Conservation (phyloP, 2,329 filamentous ascomycete genomes). For the Penicillium sp. region DNA sequence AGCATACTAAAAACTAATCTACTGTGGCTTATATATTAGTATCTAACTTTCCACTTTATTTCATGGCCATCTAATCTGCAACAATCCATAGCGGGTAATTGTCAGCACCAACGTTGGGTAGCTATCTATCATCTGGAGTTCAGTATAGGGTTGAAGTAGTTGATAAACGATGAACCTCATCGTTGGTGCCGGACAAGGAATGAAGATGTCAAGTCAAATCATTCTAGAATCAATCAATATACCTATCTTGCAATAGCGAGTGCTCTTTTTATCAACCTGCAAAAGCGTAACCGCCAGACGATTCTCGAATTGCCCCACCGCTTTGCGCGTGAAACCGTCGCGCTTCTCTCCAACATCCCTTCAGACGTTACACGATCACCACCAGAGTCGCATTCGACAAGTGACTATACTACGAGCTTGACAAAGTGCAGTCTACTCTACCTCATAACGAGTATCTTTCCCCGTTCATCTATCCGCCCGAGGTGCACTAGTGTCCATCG, state of each 20-base stretch:
- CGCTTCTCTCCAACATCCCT: slow-evolving; percentile 11
- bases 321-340: slow-evolving; percentile 24
- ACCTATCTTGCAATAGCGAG: background rate
- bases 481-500: slow-evolving; percentile 22
- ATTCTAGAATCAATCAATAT: background rate
- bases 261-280: background rate
- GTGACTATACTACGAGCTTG: background rate
- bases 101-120: background rate
- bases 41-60: background rate
- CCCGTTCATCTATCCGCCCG: background rate
- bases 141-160: background rate
- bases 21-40: background rate
- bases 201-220: background rate
- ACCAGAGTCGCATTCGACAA: slow-evolving; percentile 10
- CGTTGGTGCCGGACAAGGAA: background rate
- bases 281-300: background rate
- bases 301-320: slow-evolving; percentile 29
- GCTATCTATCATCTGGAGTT: background rate
- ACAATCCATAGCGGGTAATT: background rate
- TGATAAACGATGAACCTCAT: background rate
- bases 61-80: background rate
- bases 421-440: background rate
- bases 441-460: background rate
- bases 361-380: background rate
- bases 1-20: background rate